phyloP scores from a whole-genome alignment of 1,139 yeast genomes.

The Yamadazyma sp. region DNA sequence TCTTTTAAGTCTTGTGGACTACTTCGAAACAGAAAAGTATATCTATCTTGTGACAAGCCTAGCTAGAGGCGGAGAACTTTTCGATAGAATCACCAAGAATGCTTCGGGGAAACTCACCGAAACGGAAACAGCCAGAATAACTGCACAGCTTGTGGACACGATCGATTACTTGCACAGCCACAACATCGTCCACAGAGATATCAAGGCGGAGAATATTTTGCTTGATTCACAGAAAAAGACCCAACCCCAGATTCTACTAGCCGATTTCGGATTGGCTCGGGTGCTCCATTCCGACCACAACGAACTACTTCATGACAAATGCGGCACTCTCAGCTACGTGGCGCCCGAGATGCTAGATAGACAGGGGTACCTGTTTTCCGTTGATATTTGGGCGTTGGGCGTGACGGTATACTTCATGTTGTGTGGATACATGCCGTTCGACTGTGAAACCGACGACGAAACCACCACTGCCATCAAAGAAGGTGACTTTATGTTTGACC shows the following conservation, averaged over 20 bases:
- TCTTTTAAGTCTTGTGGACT: conserved; percentile 63
- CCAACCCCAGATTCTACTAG: conserved; percentile 45
- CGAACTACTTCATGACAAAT: conserved; percentile 27
- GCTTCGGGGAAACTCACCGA: conserved; percentile 37
- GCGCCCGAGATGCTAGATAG: conserved; percentile 64
- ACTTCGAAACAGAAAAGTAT: conserved; percentile 63
- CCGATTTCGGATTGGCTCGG: conserved; percentile 70
- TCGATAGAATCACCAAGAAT: conserved; percentile 51
- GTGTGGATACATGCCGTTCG: conserved; percentile 79
- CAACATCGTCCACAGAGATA: conserved; percentile 41
- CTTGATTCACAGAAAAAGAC: conserved; percentile 35
- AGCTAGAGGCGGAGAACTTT: conserved; percentile 71
- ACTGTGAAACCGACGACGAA: conserved; percentile 70
- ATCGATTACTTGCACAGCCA: conserved; percentile 31
- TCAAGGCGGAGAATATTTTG: conserved; percentile 43
- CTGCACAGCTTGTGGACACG: conserved; percentile 28
- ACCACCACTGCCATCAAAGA: conserved; percentile 60
- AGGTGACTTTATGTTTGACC: conserved; percentile 62
- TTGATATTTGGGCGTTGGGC: conserved; percentile 80
- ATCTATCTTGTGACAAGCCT: conserved; percentile 66
- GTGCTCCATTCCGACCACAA: conserved; percentile 30
- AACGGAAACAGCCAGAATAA: conserved; percentile 48
- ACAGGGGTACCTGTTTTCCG: conserved; percentile 58
- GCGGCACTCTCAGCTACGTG: conserved; percentile 76
- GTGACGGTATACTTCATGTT: conserved; percentile 70